Evolutionary conservation across 2,329 filamentous ascomycete genomes (phyloP).

Genomic region (Nigrospora osmanthi): DNA sequence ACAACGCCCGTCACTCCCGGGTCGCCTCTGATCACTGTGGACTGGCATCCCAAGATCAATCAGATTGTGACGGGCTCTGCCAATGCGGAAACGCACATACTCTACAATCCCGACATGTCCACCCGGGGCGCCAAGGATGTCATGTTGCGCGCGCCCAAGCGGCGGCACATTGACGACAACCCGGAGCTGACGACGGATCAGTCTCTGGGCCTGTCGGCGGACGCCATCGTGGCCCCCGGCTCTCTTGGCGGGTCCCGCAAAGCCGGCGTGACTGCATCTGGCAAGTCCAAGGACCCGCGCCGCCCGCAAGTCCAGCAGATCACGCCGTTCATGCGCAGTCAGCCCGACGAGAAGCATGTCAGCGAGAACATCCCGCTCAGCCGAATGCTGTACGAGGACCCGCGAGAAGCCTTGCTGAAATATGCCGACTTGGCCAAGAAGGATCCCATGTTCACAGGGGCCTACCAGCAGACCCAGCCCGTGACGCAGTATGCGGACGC

Average conservation of each 20-base stretch:
- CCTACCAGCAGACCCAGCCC: constrained; percentile 87
- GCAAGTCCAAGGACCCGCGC: constrained; percentile 68
- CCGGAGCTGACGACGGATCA: constrained; percentile 79
- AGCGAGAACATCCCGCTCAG: constrained; percentile 82
- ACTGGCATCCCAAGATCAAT: constrained; percentile 93
- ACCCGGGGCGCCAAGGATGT: constrained; percentile 75
- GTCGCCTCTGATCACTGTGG: constrained; percentile 71
- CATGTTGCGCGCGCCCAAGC: constrained; percentile 90
- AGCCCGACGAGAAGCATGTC: constrained; percentile 85
- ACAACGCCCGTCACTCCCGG: constrained; percentile 85
- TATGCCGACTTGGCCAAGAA: constrained; percentile 91
- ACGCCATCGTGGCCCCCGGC: constrained; percentile 68
- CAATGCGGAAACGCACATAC: constrained; percentile 80
- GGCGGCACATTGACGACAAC: constrained; percentile 91
- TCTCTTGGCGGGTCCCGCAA: constrained; percentile 46
- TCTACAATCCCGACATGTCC: constrained; percentile 85
- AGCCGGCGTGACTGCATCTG: constrained; percentile 70
- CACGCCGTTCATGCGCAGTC: constrained; percentile 85
- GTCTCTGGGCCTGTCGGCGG: constrained; percentile 71
- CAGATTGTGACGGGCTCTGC: constrained; percentile 93
- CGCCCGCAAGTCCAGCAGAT: constrained; percentile 76
- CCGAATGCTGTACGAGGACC: constrained; percentile 93
- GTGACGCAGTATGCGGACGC: constrained; percentile 84
- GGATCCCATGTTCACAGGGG: constrained; percentile 89
- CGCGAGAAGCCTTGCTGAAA: constrained; percentile 84